Base-by-base conservation (phyloP, 176 grass and related monocot genomes). In the bread wheat (Triticum aestivum) region DNA sequence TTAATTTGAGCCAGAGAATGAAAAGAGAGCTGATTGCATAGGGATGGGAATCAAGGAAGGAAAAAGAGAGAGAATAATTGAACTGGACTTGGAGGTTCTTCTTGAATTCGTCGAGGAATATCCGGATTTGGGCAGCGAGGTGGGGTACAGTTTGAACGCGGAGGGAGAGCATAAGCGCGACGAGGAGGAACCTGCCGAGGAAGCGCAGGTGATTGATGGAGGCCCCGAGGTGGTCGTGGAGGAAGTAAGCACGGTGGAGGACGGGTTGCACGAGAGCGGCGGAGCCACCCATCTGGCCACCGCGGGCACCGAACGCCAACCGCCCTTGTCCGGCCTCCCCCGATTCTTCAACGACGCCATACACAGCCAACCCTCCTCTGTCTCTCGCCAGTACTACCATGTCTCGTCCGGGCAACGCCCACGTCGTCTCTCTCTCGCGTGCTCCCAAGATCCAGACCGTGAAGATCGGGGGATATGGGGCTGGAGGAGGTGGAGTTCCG, bases 131-230 rank as follows among this genome's bases (percentile, higher is more conserved):
- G 21, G 78, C 39, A 27, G 84, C 80, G 56, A 98, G 80, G 26
- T 78, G 88, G 20, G 89, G 89, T 35, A 69, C 66, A 17, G 89
- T 91, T 67, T 92, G 86, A 17, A 89, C 86, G 47, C 86, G 88
- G 71, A 90, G 87, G 54, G 86, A 75, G 45, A 98, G 90, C 59
- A 95, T 84, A 68, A 98, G 93, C 24, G 91, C 91, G 21, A 98
- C 91, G 34, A 35, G 34, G 34, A 35, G 34, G 34, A 35, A 35
- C 34, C 5, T 35, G 34, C 5, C 34, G 51, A 91, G 91, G 89
- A 98, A 95, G 74, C 91, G 88, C 78, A 95, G 89, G 83, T 95
- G 93, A 74, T 95, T 95, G 81, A 86, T 90, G 65, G 88, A 84
- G 42, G 85, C 38, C 33, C 85, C 32, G 61, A 90, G 56, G 79